Evolutionary conservation across 805 yeast genomes (phyloP).

Genomic region (Candida ovalis): DNA sequence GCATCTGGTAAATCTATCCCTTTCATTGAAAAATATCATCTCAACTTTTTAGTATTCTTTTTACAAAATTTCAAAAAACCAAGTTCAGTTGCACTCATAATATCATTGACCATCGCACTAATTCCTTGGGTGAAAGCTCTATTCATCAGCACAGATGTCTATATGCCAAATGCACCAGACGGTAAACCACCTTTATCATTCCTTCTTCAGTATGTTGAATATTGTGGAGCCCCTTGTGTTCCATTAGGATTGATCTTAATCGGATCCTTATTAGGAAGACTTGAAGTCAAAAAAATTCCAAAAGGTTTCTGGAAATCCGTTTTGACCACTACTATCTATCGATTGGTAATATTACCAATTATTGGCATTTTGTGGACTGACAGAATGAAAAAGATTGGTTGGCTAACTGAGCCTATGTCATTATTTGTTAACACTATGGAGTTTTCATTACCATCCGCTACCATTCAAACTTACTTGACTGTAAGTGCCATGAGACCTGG

Average conservation of each 20-base stretch:
- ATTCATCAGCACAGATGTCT: slow-evolving; percentile 33
- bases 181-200: slow-evolving; percentile 51
- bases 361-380: slow-evolving; percentile 49
- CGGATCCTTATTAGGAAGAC: slow-evolving; percentile 52
- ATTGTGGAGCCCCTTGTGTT: slow-evolving; percentile 50
- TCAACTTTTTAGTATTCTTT: slow-evolving; percentile 30
- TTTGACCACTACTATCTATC: slow-evolving; percentile 36
- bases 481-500: slow-evolving; percentile 53
- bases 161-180: slow-evolving; percentile 43
- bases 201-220: slow-evolving; percentile 44
- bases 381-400: slow-evolving; percentile 42
- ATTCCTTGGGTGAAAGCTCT: slow-evolving; percentile 52
- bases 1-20: slow-evolving; percentile 22
- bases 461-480: slow-evolving; percentile 55
- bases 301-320: slow-evolving; percentile 57
- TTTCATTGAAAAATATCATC: slow-evolving; percentile 28
- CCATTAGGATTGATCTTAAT: slow-evolving; percentile 51
- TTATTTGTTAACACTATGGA: slow-evolving; percentile 44
- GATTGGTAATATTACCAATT: slow-evolving; percentile 47
- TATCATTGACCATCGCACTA: slow-evolving; percentile 46
- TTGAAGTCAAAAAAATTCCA: slow-evolving; percentile 43
- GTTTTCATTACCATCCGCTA: slow-evolving; percentile 54
- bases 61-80: slow-evolving; percentile 48
- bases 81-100: slow-evolving; percentile 42
- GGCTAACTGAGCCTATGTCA: slow-evolving; percentile 42